Conservation (phyloP, 2,329 filamentous ascomycete genomes). For the Nectriaceae sp. region DNA sequence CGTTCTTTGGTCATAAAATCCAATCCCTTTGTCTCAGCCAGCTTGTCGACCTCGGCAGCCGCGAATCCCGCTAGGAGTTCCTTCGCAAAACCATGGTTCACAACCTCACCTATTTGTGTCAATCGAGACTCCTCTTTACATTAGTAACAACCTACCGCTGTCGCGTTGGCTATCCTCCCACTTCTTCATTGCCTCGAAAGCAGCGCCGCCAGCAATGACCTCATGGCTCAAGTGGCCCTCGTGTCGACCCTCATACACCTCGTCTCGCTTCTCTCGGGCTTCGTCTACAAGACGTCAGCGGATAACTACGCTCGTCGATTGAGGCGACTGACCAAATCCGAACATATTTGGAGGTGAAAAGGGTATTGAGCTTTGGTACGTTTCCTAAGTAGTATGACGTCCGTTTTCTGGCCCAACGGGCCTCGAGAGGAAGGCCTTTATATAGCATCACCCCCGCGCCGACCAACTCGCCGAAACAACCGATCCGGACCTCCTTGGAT, state of each 20-base stretch:
- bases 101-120: conserved; percentile 44
- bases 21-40: conserved; percentile 71
- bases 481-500: neutral
- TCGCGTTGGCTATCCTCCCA: conserved; percentile 75
- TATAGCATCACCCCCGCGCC: neutral
- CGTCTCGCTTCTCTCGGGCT: conserved; percentile 34
- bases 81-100: conserved; percentile 76
- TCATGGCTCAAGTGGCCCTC: conserved; percentile 71
- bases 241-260: conserved; percentile 49
- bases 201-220: conserved; percentile 72
- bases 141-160: conserved; percentile 52
- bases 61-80: conserved; percentile 73
- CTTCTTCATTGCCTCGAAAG: conserved; percentile 78
- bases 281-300: conserved; percentile 5
- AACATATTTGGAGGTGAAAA: conserved; percentile 8
- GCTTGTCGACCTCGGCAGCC: conserved; percentile 74
- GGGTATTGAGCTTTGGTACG: too few species aligned
- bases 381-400: too few species aligned
- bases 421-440: neutral
- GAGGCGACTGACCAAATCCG: conserved; percentile 11
- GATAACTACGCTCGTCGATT: too few species aligned
- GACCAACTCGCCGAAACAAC: neutral
- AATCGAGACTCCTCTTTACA: neutral
- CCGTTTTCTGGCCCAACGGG: too few species aligned
- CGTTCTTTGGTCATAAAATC: conserved; percentile 59